These are phyloP conservation scores for thale cress (Arabidopsis thaliana) DNA, from an alignment of 345 rosid genomes.

Conservation along the genomic window TAIR10.1 NC_003071.7:10887501-10888000, in stretches of 20 bases:
- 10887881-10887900: neutral
- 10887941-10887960: conserved; percentile 20
- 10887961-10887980: neutral
- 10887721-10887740: fast-evolving
- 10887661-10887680: conserved; percentile 27
- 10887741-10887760: conserved; percentile 29
- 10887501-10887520: neutral
- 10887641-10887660: conserved; percentile 82
- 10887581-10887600: conserved; percentile 87
- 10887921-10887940: neutral
- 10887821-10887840: conserved; percentile 37
- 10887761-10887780: neutral
- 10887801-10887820: neutral
- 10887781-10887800: conserved; percentile 7
- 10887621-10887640: conserved; percentile 91
- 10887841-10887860: conserved; percentile 18
- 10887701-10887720: neutral
- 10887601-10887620: conserved; percentile 86
- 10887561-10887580: conserved; percentile 85
- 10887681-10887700: conserved; percentile 1
- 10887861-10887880: conserved; percentile 16
- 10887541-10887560: conserved; percentile 85
- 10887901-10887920: neutral
- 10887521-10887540: conserved; percentile 64
- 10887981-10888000: neutral